Conservation (phyloP, 1,284 basidiomycete species). For the Cutaneotrichosporon sp. region DNA sequence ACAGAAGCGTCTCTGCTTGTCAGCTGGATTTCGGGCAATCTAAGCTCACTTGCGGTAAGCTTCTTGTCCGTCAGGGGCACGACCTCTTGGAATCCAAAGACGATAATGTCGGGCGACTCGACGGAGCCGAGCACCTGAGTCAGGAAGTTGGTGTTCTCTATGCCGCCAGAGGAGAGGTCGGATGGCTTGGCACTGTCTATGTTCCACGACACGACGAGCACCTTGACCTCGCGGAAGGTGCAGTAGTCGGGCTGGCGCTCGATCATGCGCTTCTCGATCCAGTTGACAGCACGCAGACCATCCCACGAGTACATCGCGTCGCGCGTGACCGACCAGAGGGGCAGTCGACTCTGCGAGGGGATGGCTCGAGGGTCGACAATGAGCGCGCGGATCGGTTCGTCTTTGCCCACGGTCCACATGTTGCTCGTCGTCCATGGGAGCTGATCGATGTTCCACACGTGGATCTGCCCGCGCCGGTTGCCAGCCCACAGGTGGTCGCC, state of each 20-base stretch:
- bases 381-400: conserved; percentile 72
- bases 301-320: conserved; percentile 89
- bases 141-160: conserved; percentile 71
- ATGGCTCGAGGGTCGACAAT: conserved; percentile 73
- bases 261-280: conserved; percentile 77
- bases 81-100: conserved; percentile 93
- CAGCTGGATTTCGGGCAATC: too few species aligned
- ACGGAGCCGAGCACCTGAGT: conserved; percentile 68
- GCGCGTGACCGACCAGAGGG: conserved; percentile 74
- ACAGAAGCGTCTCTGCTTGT: conserved; percentile 67
- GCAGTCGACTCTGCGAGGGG: conserved; percentile 59
- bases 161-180: conserved; percentile 61
- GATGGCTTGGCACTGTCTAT: conserved; percentile 84
- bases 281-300: conserved; percentile 78
- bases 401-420: conserved; percentile 80
- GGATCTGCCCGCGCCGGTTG: conserved; percentile 74
- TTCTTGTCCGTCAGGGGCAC: conserved; percentile 90
- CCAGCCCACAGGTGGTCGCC: conserved; percentile 82
- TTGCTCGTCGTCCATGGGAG: conserved; percentile 85
- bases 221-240: conserved; percentile 71
- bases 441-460: conserved; percentile 71
- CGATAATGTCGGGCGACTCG: conserved; percentile 80
- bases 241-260: conserved; percentile 77
- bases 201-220: conserved; percentile 92
- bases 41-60: conserved; percentile 76